Base-by-base conservation (phyloP, 345 rosid genomes). In the Lumnitzera racemosa region DNA sequence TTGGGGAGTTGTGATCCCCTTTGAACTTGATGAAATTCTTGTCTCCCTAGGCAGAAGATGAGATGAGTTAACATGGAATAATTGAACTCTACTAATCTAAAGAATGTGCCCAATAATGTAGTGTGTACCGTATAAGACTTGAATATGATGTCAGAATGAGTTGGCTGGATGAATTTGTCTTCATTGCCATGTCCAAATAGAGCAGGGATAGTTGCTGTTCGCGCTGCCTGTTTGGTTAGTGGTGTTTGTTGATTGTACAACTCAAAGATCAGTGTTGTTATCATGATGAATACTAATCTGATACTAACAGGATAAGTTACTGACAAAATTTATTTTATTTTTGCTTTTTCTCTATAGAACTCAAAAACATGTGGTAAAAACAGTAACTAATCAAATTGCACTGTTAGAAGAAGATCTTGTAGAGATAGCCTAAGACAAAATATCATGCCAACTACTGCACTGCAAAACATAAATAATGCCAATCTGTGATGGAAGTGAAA, bases 151-250 rank as follows among this genome's bases (percentile, higher is more conserved):
- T 92, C 95, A 25, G 99, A 80, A 69, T 92, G 99, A 75, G 85
- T 96, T 56, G 99, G 96, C 55, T 66, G 85, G 61, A 90, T 90
- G 68, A 92, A 92, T 72, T 92, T 94, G 78, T 92, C 99, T 66
- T 75, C 89, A 61, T 56, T 67, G 48, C 87, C 99, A 83, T 92
- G 99, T 54, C 99, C 99, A 84, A 90, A 82, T 69, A 92, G 78
- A 66, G 66, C 99, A 11, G 99, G 99, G 67, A 92, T 96, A 71
- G 87, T 87, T 80, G 84, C 72, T 68, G 82, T 78, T 57, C 82
- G 77, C 43, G 97, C 98, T 65, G 83, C 89, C 98, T 92, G 43
- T 31, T 17, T 41, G 49, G 15, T 31, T 48, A 36, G 14, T 12
- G 12, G 17, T 13, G 3, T 16, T 15, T 16, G 23, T 12, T 17